These are phyloP conservation scores for Ceratobasidium sp. DNA, from an alignment of 1,284 basidiomycete genomes.

Conservation along the genomic window DNA sequence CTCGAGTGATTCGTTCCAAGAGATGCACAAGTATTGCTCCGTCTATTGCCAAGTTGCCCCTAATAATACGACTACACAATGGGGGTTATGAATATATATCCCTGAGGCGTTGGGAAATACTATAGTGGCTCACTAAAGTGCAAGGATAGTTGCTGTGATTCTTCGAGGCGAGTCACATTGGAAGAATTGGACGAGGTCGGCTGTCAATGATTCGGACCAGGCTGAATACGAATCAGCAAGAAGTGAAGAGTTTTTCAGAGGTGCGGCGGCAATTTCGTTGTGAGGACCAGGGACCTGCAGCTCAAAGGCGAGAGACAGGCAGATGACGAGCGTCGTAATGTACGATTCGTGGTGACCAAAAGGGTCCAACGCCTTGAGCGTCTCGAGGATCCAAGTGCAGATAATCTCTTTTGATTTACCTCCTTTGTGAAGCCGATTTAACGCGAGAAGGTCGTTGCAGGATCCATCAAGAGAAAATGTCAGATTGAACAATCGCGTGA, in stretches of 20 bases:
- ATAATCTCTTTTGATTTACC: neutral
- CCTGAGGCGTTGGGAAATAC: too few species aligned
- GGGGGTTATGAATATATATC: neutral
- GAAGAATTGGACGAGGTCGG: neutral
- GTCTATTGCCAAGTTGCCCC: neutral
- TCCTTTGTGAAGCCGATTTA: neutral
- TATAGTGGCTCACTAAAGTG: neutral
- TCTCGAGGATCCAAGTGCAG: neutral
- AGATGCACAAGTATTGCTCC: constrained; percentile 8
- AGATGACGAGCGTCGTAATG: constrained; percentile 3
- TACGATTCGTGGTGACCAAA: neutral
- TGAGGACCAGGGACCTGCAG: neutral
- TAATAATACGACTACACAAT: neutral
- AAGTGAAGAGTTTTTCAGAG: neutral
- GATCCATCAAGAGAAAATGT: neutral
- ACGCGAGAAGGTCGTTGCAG: neutral
- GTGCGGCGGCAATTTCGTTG: neutral
- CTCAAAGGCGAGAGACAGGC: neutral
- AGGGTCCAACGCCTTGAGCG: neutral
- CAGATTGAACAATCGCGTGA: neutral
- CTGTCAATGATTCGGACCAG: neutral
- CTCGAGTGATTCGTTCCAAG: neutral
- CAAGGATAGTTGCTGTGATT: too few species aligned
- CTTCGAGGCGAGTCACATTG: neutral
- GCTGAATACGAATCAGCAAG: neutral